Evolutionary conservation across 2,329 filamentous ascomycete genomes (phyloP), one percentile per base, ranked within the genome.

Genomic region (Aspergillus sp.): DNA sequence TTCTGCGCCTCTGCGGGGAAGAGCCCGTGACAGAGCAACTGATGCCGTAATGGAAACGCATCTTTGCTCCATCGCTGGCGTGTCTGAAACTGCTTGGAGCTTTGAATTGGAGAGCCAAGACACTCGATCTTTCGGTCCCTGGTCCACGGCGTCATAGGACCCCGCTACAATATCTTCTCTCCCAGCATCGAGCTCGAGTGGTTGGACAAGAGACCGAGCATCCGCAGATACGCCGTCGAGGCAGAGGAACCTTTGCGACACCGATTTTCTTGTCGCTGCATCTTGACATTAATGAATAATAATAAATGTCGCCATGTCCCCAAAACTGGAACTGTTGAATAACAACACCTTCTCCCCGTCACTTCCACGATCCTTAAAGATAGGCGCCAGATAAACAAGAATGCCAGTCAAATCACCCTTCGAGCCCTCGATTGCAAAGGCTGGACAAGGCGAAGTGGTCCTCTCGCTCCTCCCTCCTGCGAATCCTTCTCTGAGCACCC

Each of bases 361-460:
- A 46, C 33, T 51, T 17, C 21, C 50, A 44, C 55, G 46, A 39
- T 19, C 27, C 51, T 35, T 50, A 11, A 43, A 49, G 17, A 50
- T 44, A 9, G 19, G 8, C 12, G 8, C 33, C n/a, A 19, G 7
- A 44, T 19, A 55, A 31, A n/a, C 21, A 45, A 49, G n/a, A 17
- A 70, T 70, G 66, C 75, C 71, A 8, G 68, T 75, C 56, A 75
- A 75, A 61, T 91, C 88, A n/a, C 90, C 91, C 8, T 96, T 96
- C 70, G 86, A 89, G 50, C 80, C 84, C 52, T 90, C 90, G 27
- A 83, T 88, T 40, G 90, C 90, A 23, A 81, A 82, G 53, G 85
- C 93, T 21, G 95, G 95, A 57, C 82, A 90, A 70, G 95, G 95
- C 60, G 83, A 82, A 63, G 89, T 97, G 64, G 81, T 91, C 53